Conservation (phyloP, 805 yeast species). For the Metschnikowia gruessii region DNA sequence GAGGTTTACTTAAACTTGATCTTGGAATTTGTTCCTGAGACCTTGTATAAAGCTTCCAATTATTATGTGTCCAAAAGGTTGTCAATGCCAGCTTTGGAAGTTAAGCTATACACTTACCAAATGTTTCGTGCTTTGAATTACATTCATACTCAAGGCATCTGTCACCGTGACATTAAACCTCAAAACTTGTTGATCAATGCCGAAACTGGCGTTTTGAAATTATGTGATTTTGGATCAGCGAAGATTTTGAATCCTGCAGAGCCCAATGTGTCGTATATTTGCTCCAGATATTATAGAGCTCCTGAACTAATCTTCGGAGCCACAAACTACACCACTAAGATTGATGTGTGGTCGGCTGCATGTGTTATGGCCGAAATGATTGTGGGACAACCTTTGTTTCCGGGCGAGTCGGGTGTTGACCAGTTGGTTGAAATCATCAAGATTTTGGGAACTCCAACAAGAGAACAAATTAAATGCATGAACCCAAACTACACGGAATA, state of each 20-base stretch:
- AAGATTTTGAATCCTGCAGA: slow-evolving; percentile 85
- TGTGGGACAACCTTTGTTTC: slow-evolving; percentile 94
- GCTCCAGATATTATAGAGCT: slow-evolving; percentile 95
- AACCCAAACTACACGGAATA: slow-evolving; percentile 97
- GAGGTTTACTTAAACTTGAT: slow-evolving; percentile 87
- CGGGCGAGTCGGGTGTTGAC: slow-evolving; percentile 97
- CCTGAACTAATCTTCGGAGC: slow-evolving; percentile 98
- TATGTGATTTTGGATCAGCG: slow-evolving; percentile 97
- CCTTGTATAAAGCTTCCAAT: slow-evolving; percentile 85
- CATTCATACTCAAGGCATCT: slow-evolving; percentile 73
- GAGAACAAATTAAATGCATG: slow-evolving; percentile 90
- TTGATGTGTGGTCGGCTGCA: slow-evolving; percentile 96
- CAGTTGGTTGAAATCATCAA: slow-evolving; percentile 96
- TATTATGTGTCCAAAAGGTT: slow-evolving; percentile 70
- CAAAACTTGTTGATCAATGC: slow-evolving; percentile 89
- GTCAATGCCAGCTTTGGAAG: slow-evolving; percentile 85
- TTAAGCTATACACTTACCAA: slow-evolving; percentile 80
- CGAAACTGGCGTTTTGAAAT: slow-evolving; percentile 73
- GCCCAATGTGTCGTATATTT: slow-evolving; percentile 93
- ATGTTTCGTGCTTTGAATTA: slow-evolving; percentile 74
- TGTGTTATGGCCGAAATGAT: slow-evolving; percentile 97
- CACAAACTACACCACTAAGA: slow-evolving; percentile 91
- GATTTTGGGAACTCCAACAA: slow-evolving; percentile 91
- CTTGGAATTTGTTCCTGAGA: slow-evolving; percentile 93
- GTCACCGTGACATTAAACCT: slow-evolving; percentile 93